phyloP scores from a whole-genome alignment of 2,329 filamentous ascomycete species.

The Botrytis cinerea region DNA sequence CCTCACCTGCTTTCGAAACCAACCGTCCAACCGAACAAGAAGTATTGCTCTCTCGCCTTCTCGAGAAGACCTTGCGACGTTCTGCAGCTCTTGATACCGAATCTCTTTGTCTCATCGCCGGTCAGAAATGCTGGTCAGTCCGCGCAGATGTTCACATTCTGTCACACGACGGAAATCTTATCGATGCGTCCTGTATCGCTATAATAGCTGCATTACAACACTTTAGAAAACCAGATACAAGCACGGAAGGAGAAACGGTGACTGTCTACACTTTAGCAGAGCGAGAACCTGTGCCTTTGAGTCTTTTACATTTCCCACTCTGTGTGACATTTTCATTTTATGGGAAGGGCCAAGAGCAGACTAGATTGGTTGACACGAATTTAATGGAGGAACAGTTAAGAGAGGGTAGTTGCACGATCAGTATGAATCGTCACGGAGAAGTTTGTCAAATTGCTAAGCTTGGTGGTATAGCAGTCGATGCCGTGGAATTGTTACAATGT shows the following conservation, averaged over 20 bases:
- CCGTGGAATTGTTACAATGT: slow-evolving; percentile 74
- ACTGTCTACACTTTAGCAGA: slow-evolving; percentile 84
- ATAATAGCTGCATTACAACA: slow-evolving; percentile 87
- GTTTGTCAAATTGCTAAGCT: slow-evolving; percentile 69
- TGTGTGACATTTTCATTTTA: slow-evolving; percentile 90
- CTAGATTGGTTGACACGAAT: slow-evolving; percentile 71
- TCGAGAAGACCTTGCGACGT: slow-evolving; percentile 92
- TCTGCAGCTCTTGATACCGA: slow-evolving; percentile 93
- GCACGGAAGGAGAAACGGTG: slow-evolving; percentile 79
- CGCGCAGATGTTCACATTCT: slow-evolving; percentile 91
- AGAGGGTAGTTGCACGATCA: slow-evolving; percentile 74
- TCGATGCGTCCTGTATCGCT: slow-evolving; percentile 83
- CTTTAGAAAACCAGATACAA: slow-evolving; percentile 87
- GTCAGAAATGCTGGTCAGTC: slow-evolving; percentile 87
- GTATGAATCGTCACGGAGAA: slow-evolving; percentile 46
- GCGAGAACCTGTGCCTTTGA: slow-evolving; percentile 85
- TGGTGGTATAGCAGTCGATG: slow-evolving; percentile 80
- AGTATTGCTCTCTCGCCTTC: slow-evolving; percentile 78
- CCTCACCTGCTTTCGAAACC: slow-evolving; percentile 84
- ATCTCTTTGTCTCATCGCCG: slow-evolving; percentile 89
- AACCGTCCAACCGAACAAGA: slow-evolving; percentile 83
- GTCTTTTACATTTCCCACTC: slow-evolving; percentile 88
- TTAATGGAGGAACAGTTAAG: slow-evolving; percentile 76
- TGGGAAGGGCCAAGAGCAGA: slow-evolving; percentile 61
- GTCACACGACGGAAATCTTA: slow-evolving; percentile 85